These are phyloP conservation scores for Mentha longifolia DNA, from an alignment of 257 asterid genomes.

Conservation along the genomic window DNA sequence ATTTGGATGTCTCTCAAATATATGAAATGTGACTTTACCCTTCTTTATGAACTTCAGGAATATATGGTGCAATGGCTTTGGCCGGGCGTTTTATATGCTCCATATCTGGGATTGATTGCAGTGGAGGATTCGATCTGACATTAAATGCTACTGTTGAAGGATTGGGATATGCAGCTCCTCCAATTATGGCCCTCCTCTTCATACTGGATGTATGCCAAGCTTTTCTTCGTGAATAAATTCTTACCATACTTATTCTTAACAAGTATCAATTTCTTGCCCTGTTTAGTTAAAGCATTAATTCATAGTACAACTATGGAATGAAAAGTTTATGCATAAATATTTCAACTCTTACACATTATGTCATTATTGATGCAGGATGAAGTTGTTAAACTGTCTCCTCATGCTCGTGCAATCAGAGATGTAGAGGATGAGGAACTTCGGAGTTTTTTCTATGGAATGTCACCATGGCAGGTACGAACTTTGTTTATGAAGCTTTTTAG, in stretches of 20 bases:
- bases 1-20: not conserved
- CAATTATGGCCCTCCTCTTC: constrained; percentile 93
- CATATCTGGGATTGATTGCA: constrained; percentile 76
- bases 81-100: constrained; percentile 96
- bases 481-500: not conserved
- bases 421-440: constrained; percentile 93
- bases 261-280: constrained; percentile 7
- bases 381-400: constrained; percentile 92
- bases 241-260: not conserved
- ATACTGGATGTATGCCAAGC: constrained; percentile 73
- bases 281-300: not conserved
- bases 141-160: constrained; percentile 86
- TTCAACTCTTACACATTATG: not conserved
- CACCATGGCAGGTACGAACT: constrained; percentile 91
- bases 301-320: not conserved
- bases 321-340: not conserved
- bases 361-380: constrained; percentile 61
- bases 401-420: constrained; percentile 97
- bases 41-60: constrained; percentile 54
- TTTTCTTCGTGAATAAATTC: constrained; percentile 10
- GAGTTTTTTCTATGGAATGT: constrained; percentile 91
- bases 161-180: constrained; percentile 96
- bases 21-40: constrained; percentile 3
- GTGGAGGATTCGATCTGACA: constrained; percentile 81
- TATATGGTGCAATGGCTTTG: constrained; percentile 92